These are phyloP conservation scores for Cutaneotrichosporon sp. DNA, from an alignment of 1,284 basidiomycete genomes.

Conservation along the genomic window DNA sequence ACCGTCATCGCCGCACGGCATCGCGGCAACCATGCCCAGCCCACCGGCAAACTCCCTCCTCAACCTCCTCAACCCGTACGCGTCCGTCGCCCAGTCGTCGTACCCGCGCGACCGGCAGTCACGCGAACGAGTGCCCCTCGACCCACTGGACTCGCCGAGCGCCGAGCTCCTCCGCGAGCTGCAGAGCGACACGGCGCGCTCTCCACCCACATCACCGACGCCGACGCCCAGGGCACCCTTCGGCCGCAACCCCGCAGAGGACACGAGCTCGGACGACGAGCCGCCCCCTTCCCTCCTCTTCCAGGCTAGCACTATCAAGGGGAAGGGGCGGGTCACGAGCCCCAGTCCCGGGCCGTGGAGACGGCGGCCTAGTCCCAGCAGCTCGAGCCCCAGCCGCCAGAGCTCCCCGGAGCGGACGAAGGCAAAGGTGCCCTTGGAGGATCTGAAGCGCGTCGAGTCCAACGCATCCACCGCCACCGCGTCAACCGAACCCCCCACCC, in stretches of 20 bases:
- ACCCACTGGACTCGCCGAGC: constrained; percentile 41
- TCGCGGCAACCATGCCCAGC: constrained; percentile 18
- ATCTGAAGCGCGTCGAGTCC: neutral
- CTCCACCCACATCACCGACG: constrained; percentile 20
- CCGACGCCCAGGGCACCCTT: constrained; percentile 24
- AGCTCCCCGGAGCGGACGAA: constrained; percentile 4
- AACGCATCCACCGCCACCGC: neutral
- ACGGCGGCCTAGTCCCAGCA: constrained; percentile 15
- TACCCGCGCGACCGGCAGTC: constrained; percentile 57
- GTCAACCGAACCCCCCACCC: neutral
- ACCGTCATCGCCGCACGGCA: neutral
- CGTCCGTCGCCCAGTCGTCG: constrained; percentile 67
- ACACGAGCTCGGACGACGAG: constrained; percentile 30
- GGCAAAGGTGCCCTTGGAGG: neutral
- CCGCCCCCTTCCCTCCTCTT: constrained; percentile 42
- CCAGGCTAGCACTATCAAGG: constrained; percentile 17
- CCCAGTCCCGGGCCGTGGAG: constrained; percentile 21
- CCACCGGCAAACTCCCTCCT: constrained; percentile 59
- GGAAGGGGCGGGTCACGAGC: neutral
- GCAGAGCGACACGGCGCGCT: constrained; percentile 20
- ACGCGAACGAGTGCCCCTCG: neutral
- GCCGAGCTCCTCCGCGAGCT: constrained; percentile 47
- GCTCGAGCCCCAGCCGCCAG: constrained; percentile 11
- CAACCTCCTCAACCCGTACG: constrained; percentile 77
- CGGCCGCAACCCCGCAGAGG: constrained; percentile 10